Base-by-base conservation (phyloP, 2,329 filamentous ascomycete species). In the Alternaria arborescens region DNA sequence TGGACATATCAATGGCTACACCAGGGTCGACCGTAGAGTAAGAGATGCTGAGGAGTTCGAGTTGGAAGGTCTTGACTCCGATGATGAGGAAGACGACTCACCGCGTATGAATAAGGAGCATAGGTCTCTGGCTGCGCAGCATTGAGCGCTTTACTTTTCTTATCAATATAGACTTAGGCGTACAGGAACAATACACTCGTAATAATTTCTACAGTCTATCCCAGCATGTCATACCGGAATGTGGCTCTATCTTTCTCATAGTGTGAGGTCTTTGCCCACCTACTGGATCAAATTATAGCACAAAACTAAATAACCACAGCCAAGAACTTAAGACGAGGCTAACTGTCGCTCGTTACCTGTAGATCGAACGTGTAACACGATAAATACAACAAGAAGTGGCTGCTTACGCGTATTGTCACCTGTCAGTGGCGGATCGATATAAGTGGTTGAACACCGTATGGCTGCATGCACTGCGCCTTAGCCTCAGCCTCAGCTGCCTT, bases 21-120 rank as follows among this genome's bases (percentile, higher is more conserved):
- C 78, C 76, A 67, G 79, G 66, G 84, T 85, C 43, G 86, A 87
- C 24, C 82, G 83, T 11, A 87, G 87, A 62, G 83, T 94, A 38
- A 85, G 87, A 30, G 94, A 97, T 74, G 94, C 92, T 0, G 91
- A 97, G 75, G 93, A 97, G 70, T 99, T 97, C 76, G 95, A 98
- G 80, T 84, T 99, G 1, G 93, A 95, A 61, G 94, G 92, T 0
- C 81, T 99, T 40, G 94, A 94, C 77, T 95, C 91, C 59, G 94
- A 97, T 44, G 93, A 96, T 18, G 93, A 97, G 53, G 90, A 90
- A 5, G 82, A 71, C 0, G 71, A 75, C 7, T 32, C 43, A 3
- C 44, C 53, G 4, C 60, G 68, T 12, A 63, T 58, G n/a, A 62
- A 61, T 32, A 77, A 77, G 36, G 72, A 75, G 52, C 65, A 69